Evolutionary conservation across 2,329 filamentous ascomycete genomes (phyloP).

Genomic region (Bimuria novae-zelandiae): DNA sequence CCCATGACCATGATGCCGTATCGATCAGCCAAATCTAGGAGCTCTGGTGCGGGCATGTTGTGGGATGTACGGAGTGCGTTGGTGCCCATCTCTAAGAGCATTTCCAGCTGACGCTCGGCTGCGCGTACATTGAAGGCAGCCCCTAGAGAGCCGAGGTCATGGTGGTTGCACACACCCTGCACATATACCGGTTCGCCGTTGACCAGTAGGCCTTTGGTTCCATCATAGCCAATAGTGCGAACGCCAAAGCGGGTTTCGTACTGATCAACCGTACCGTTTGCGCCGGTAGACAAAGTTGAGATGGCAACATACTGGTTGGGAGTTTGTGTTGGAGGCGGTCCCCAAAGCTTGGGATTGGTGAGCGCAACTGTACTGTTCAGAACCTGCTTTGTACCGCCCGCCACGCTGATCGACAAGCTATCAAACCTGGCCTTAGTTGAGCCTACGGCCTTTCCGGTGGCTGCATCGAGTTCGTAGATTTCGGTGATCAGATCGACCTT

Average conservation of each 20-base stretch:
- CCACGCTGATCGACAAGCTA: constrained; percentile 29
- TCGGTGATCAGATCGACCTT: constrained; percentile 49
- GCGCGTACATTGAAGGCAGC: constrained; percentile 57
- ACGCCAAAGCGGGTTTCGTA: constrained; percentile 60
- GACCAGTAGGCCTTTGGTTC: constrained; percentile 50
- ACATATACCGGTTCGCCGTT: constrained; percentile 54
- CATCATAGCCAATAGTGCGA: constrained; percentile 49
- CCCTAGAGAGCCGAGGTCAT: constrained; percentile 57
- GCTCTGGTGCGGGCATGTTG: constrained; percentile 58
- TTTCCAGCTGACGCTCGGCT: constrained; percentile 54
- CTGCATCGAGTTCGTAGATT: constrained; percentile 46
- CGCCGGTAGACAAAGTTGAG: constrained; percentile 43
- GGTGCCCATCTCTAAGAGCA: constrained; percentile 56
- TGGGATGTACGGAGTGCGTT: constrained; percentile 59
- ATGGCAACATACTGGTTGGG: constrained; percentile 57
- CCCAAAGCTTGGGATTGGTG: constrained; percentile 54
- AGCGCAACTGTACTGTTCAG: constrained; percentile 46
- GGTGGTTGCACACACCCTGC: constrained; percentile 57
- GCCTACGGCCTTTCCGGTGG: constrained; percentile 24
- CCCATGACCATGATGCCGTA: constrained; percentile 58
- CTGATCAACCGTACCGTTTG: constrained; percentile 42
- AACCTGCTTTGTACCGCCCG: constrained; percentile 37
- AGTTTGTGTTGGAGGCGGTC: constrained; percentile 51
- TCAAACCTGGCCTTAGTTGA: constrained; percentile 43
- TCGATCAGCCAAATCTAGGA: constrained; percentile 56